A percentile compares a stretch with the other conserved stretches of the same genome.
phyloP scores from a whole-genome alignment of 2,329 filamentous ascomycete genomes.

The Clarireedia homoeocarpa region DNA sequence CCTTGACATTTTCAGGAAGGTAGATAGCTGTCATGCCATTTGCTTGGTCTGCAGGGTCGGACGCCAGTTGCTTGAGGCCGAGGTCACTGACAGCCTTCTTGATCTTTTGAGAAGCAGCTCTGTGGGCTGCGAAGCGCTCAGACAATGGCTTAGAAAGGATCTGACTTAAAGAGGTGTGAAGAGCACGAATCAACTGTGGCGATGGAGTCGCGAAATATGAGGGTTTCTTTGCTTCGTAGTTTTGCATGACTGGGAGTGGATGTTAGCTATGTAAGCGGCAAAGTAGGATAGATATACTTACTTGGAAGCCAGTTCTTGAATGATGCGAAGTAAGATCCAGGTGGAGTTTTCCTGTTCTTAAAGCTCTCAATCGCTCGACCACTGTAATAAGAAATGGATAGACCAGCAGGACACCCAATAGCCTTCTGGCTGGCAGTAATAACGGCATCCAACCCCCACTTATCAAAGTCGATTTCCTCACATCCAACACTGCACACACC shows the following conservation, averaged over 20 bases:
- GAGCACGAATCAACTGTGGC: slow-evolving; percentile 85
- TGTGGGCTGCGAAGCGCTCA: slow-evolving; percentile 77
- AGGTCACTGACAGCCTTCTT: slow-evolving; percentile 76
- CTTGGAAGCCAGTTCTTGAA: slow-evolving; percentile 96
- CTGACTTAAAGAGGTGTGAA: slow-evolving; percentile 82
- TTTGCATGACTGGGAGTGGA: slow-evolving; percentile 71
- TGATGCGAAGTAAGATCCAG: slow-evolving; percentile 86
- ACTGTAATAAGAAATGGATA: slow-evolving; percentile 92
- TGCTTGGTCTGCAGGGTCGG: slow-evolving; percentile 82
- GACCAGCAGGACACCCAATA: slow-evolving; percentile 87
- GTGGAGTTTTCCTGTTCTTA: slow-evolving; percentile 71
- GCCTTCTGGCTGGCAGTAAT: slow-evolving; percentile 95
- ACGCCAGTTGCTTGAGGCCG: slow-evolving; percentile 79
- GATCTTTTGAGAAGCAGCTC: slow-evolving; percentile 70
- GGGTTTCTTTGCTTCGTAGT: slow-evolving; percentile 95
- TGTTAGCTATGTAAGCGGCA: neutral
- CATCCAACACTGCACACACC: slow-evolving; percentile 95
- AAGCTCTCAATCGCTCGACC: slow-evolving; percentile 76
- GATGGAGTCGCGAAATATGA: slow-evolving; percentile 97
- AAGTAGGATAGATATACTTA: slow-evolving; percentile 34
- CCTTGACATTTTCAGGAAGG: slow-evolving; percentile 74
- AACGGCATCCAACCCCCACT: slow-evolving; percentile 87
- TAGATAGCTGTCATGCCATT: slow-evolving; percentile 98
- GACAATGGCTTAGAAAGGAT: slow-evolving; percentile 74
- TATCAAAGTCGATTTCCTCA: slow-evolving; percentile 93